Conservation (phyloP, 192 early-diverging fungal species). For the Coemansia sp. region DNA sequence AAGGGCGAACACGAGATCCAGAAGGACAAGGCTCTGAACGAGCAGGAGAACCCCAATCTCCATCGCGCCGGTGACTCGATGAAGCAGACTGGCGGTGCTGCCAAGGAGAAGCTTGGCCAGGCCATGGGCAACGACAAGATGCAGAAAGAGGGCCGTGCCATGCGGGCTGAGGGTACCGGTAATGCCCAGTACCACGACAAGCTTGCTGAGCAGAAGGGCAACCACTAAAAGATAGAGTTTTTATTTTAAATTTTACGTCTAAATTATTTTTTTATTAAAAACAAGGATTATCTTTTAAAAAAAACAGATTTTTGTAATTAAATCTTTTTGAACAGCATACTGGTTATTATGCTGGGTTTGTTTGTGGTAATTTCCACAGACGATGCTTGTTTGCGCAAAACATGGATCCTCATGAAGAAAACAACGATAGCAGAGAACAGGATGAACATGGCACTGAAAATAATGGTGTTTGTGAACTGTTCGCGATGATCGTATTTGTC, state of each 20-base stretch:
- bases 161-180: slow-evolving; percentile 18
- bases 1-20: slow-evolving; percentile 22
- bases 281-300: not conserved
- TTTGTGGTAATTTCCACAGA: not conserved
- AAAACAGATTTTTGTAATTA: slow-evolving; percentile 5
- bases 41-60: slow-evolving; percentile 2
- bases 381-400: slow-evolving; percentile 6
- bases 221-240: not conserved
- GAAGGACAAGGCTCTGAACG: slow-evolving; percentile 1
- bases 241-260: not conserved
- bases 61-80: slow-evolving; percentile 9
- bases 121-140: slow-evolving; percentile 17
- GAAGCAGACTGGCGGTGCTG: slow-evolving; percentile 15
- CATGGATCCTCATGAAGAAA: slow-evolving; percentile 20
- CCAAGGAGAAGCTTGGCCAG: slow-evolving; percentile 27
- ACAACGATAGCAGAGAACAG: slow-evolving; percentile 30
- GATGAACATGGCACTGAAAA: slow-evolving; percentile 48
- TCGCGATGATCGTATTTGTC: slow-evolving; percentile 46
- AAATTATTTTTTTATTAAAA: not conserved
- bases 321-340: slow-evolving; percentile 21
- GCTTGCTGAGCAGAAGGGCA: slow-evolving; percentile 1
- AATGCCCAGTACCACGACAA: slow-evolving; percentile 7
- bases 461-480: slow-evolving; percentile 43
- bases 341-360: not conserved
- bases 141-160: slow-evolving; percentile 14